Conservation (phyloP, 345 rosid genomes). For the Arabidopsis suecica region DNA sequence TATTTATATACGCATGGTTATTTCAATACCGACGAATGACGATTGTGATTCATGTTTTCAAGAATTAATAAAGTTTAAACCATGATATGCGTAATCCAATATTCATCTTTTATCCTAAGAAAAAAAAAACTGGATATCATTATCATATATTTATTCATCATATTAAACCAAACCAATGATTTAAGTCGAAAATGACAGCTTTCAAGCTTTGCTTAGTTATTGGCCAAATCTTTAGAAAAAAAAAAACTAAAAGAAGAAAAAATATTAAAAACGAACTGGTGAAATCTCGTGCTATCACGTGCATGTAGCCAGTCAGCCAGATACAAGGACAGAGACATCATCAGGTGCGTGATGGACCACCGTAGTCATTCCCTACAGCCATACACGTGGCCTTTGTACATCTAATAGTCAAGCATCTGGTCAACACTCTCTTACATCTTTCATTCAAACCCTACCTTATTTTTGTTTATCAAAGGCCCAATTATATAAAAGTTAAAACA, state of each 20-base stretch:
- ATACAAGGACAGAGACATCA: conserved; percentile 23
- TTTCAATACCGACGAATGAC: neutral
- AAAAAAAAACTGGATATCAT: neutral
- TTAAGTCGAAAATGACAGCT: conserved; percentile 30
- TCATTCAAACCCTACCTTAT: neutral
- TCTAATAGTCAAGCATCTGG: conserved; percentile 6
- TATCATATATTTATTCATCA: neutral
- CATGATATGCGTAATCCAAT: neutral
- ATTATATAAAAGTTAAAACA: neutral
- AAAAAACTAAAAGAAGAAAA: neutral
- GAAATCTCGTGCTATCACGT: conserved; percentile 38
- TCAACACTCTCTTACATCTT: neutral
- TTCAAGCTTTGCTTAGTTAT: neutral
- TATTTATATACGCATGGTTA: too few species aligned
- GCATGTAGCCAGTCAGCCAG: conserved; percentile 24
- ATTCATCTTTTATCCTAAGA: neutral
- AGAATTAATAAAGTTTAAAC: neutral
- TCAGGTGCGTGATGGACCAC: conserved; percentile 34
- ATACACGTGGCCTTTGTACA: conserved; percentile 6
- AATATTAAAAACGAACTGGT: conserved; percentile 6
- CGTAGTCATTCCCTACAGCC: conserved; percentile 24
- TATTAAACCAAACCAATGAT: neutral
- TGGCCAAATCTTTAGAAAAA: neutral
- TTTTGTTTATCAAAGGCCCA: neutral
- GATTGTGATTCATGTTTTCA: neutral